These are phyloP conservation scores for Aureobasidium sp. DNA, from an alignment of 2,329 filamentous ascomycete species.

Conservation along the genomic window DNA sequence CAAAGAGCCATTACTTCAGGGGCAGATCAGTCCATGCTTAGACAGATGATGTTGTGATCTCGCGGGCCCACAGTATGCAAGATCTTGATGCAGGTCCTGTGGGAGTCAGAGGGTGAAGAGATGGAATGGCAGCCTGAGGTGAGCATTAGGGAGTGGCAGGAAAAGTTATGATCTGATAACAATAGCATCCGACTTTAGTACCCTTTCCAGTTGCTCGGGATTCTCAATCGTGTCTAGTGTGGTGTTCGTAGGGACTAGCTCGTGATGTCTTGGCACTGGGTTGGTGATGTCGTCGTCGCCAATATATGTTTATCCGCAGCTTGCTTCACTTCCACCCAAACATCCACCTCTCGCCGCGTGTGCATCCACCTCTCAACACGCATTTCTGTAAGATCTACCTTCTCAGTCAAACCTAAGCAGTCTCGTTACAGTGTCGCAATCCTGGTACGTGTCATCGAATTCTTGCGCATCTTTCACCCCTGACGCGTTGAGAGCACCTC, in stretches of 20 bases:
- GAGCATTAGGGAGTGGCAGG: neutral
- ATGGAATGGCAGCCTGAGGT: neutral
- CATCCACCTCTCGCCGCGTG: neutral
- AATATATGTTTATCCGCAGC: neutral
- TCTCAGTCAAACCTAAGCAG: neutral
- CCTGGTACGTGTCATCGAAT: neutral
- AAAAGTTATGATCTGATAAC: neutral
- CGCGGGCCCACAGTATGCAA: neutral
- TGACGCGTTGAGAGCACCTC: neutral
- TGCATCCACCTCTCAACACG: neutral
- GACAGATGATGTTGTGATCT: neutral
- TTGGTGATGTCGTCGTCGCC: neutral
- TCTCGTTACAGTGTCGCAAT: too few relatives aligned
- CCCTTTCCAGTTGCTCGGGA: too few relatives aligned
- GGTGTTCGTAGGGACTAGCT: neutral
- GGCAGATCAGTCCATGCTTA: neutral
- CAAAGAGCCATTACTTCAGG: neutral
- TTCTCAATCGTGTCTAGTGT: neutral
- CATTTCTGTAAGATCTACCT: neutral
- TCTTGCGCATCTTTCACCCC: neutral
- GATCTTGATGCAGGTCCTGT: neutral
- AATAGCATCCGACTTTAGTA: too few relatives aligned
- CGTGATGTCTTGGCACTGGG: neutral
- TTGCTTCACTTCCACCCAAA: neutral
- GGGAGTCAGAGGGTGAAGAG: neutral